Conservation (phyloP, 163 green algal genomes). For the Scenedesmus sp. region DNA sequence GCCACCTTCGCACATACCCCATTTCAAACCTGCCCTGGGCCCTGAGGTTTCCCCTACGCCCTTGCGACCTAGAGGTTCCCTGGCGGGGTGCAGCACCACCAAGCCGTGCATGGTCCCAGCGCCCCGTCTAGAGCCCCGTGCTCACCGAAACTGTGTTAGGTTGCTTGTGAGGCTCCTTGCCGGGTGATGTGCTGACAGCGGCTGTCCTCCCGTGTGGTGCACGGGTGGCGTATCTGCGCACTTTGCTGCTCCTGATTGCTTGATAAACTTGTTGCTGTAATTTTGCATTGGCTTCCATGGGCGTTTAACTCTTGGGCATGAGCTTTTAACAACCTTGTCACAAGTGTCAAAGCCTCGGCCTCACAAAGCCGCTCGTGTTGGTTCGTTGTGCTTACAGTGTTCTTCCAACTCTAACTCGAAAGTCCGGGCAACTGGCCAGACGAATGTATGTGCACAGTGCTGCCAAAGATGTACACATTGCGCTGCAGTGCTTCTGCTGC, state of each 20-base stretch:
- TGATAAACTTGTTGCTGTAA: neutral
- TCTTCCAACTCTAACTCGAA: neutral
- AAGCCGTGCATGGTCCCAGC: neutral
- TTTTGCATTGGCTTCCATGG: neutral
- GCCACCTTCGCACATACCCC: neutral
- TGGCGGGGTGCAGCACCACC: neutral
- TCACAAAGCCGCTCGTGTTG: too few relatives aligned
- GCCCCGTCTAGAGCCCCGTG: neutral
- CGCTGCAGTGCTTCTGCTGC: neutral
- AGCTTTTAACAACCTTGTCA: neutral
- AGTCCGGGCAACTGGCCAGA: too few relatives aligned
- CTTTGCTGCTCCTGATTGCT: neutral
- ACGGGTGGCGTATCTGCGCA: neutral
- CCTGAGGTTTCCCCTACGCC: neutral
- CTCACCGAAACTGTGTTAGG: neutral
- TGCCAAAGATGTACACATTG: neutral
- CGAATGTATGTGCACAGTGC: neutral
- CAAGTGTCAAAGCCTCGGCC: neutral
- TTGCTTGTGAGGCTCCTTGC: neutral
- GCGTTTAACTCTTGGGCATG: neutral
- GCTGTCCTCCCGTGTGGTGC: neutral
- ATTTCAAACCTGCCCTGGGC: neutral
- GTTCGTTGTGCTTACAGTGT: neutral
- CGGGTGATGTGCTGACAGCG: neutral
- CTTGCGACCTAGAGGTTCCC: conserved; percentile 7